phyloP scores from a whole-genome alignment of 1,284 basidiomycete genomes.

The Austroboletus niveus region DNA sequence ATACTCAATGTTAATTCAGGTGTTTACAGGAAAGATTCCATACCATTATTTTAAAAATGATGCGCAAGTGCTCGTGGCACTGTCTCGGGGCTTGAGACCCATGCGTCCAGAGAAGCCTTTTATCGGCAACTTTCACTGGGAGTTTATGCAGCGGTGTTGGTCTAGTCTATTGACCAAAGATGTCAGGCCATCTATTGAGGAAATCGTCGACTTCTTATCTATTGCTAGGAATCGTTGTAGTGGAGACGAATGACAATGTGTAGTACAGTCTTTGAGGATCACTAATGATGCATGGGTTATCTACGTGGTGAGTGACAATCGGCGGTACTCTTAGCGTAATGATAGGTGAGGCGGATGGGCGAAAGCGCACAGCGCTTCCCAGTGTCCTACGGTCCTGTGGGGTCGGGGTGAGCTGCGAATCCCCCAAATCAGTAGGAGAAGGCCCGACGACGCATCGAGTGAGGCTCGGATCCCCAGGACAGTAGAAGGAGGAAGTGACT shows the following conservation, averaged over 20 bases:
- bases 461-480: too few species aligned
- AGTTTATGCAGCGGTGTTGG: slow-evolving; percentile 23
- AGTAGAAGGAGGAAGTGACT: too few species aligned
- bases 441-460: too few species aligned
- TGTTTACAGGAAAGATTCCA: slow-evolving; percentile 23
- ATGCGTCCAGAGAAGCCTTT: slow-evolving; percentile 8
- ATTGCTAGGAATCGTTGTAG: not conserved
- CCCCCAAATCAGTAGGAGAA: too few species aligned
- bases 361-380: too few species aligned
- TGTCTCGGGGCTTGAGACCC: slow-evolving; percentile 19
- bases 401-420: too few species aligned
- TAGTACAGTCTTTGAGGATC: too few species aligned
- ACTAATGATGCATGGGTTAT: too few species aligned
- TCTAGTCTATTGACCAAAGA: not conserved
- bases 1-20: slow-evolving; percentile 7
- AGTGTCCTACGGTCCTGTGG: too few species aligned
- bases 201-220: slow-evolving; percentile 17
- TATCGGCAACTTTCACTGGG: slow-evolving; percentile 21
- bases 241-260: not conserved
- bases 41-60: slow-evolving; percentile 26
- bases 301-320: too few species aligned
- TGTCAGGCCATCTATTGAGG: slow-evolving; percentile 15
- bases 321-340: too few species aligned
- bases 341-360: too few species aligned
- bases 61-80: slow-evolving; percentile 20